phyloP scores from a whole-genome alignment of 306 rosid genomes.

The Dicorynia guianensis region DNA sequence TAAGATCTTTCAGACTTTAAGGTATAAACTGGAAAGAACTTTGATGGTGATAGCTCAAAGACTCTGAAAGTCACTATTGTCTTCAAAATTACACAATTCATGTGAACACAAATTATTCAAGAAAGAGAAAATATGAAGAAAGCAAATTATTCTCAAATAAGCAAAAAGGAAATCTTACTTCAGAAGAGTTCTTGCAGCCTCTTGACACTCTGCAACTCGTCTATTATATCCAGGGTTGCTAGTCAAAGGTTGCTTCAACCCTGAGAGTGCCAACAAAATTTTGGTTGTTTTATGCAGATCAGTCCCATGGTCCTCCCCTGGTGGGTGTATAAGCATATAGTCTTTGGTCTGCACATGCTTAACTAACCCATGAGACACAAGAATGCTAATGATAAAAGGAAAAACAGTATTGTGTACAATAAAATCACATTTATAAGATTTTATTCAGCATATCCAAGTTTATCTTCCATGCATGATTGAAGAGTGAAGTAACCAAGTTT shows the following conservation, averaged over 20 bases:
- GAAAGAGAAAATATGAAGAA: not conserved
- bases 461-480: no score
- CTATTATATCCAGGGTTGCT: slow-evolving; percentile 81
- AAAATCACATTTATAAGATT: slow-evolving; percentile 20
- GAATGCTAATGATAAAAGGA: slow-evolving; percentile 16
- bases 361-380: slow-evolving; percentile 42
- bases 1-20: not conserved
- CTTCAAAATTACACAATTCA: slow-evolving; percentile 13
- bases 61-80: slow-evolving; percentile 21
- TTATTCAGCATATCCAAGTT: not conserved
- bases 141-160: not conserved
- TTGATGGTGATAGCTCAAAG: slow-evolving; percentile 11
- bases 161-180: slow-evolving; percentile 55
- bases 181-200: slow-evolving; percentile 81
- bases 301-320: slow-evolving; percentile 41
- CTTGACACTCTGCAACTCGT: slow-evolving; percentile 90
- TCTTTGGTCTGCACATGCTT: slow-evolving; percentile 76
- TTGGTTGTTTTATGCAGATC: slow-evolving; percentile 59
- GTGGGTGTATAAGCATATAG: slow-evolving; percentile 64
- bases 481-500: no score
- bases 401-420: slow-evolving; percentile 10
- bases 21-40: not conserved
- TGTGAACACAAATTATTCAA: slow-evolving; percentile 16
- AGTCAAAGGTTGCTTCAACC: slow-evolving; percentile 86
- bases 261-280: slow-evolving; percentile 90